Evolutionary conservation across 768 basidiomycete species (phyloP).

Genomic region (Candolleomyces efflorescens): DNA sequence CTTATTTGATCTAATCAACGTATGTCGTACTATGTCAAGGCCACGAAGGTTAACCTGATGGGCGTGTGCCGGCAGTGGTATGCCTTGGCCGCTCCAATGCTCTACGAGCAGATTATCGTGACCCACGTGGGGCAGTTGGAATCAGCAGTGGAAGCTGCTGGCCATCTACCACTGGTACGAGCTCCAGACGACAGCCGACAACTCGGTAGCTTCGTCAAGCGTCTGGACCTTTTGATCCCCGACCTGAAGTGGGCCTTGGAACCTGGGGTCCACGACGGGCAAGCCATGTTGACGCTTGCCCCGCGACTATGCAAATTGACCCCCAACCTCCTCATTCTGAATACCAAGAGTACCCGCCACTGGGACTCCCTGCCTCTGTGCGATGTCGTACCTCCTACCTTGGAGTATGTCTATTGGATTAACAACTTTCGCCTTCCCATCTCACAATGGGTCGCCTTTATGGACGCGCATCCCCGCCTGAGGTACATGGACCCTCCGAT

Average conservation of each 20-base stretch:
- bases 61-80: background rate
- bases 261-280: background rate
- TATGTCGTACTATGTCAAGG: background rate
- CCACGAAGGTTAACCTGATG: background rate
- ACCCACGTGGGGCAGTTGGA: background rate
- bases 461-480: background rate
- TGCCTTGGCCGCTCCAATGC: background rate
- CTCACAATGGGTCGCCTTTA: background rate
- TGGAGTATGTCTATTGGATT: background rate
- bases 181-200: background rate
- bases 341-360: background rate
- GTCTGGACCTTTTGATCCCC: background rate
- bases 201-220: background rate
- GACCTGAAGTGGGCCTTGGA: background rate
- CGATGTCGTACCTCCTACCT: background rate
- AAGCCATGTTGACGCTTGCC: background rate
- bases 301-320: background rate
- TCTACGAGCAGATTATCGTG: slow-evolving; percentile 1
- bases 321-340: background rate
- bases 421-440: background rate
- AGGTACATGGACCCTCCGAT: background rate
- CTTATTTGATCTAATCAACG: background rate
- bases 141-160: background rate
- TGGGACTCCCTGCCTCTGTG: background rate
- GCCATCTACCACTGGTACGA: background rate